phyloP scores from a whole-genome alignment of 1,284 basidiomycete species.

The Neonothopanus nambi region DNA sequence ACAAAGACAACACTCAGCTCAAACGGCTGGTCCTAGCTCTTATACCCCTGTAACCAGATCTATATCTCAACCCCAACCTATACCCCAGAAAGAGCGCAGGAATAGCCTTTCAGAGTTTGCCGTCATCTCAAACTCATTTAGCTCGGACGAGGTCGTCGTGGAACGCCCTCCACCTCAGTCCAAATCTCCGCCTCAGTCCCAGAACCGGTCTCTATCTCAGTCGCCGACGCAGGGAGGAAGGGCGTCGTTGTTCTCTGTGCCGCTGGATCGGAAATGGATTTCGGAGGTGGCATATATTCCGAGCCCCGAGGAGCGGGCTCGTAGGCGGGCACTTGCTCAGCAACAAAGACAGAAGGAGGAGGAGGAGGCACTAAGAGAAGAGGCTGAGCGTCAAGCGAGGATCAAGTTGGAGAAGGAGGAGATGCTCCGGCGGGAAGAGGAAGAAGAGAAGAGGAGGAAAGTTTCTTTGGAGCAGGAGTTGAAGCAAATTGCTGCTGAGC shows the following conservation, averaged over 20 bases:
- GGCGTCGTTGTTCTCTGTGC: slow-evolving; percentile 12
- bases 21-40: not conserved
- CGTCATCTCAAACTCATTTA: slow-evolving; percentile 34
- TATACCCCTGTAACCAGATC: slow-evolving; percentile 7
- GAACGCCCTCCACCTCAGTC: slow-evolving; percentile 17
- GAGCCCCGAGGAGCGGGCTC: slow-evolving; percentile 47
- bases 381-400: slow-evolving; percentile 49
- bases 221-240: not conserved
- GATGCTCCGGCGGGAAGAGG: slow-evolving; percentile 42
- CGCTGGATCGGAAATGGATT: slow-evolving; percentile 38
- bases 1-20: slow-evolving; percentile 1
- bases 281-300: slow-evolving; percentile 25
- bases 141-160: slow-evolving; percentile 27
- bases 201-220: not conserved
- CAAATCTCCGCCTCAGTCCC: not conserved
- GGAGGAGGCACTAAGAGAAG: slow-evolving; percentile 45
- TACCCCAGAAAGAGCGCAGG: slow-evolving; percentile 21
- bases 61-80: not conserved
- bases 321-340: slow-evolving; percentile 39
- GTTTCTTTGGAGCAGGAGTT: slow-evolving; percentile 51
- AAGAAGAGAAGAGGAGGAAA: slow-evolving; percentile 50
- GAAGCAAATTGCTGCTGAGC: slow-evolving; percentile 45
- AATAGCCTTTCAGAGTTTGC: slow-evolving; percentile 37
- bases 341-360: slow-evolving; percentile 50
- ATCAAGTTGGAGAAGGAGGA: slow-evolving; percentile 49